Conservation (phyloP, 176 grass and related monocot genomes). For the Areca catechu region DNA sequence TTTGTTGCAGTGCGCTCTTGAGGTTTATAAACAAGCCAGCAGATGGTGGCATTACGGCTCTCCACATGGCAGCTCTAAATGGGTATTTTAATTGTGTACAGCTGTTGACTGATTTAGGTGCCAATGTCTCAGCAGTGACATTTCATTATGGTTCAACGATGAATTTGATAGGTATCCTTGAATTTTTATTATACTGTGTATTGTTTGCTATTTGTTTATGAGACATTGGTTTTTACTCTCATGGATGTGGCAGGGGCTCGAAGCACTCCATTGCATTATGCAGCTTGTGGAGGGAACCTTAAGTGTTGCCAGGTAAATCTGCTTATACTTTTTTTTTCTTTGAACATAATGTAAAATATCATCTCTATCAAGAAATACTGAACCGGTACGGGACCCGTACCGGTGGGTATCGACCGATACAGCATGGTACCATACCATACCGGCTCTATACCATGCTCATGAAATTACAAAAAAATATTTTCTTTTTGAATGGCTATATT, state of each 20-base stretch:
- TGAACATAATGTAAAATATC: too few relatives aligned
- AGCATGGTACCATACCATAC: too few relatives aligned
- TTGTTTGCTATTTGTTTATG: background rate
- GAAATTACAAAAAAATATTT: too few relatives aligned
- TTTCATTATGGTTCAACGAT: conserved; percentile 64
- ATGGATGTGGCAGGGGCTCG: conserved; percentile 57
- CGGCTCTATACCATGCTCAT: too few relatives aligned
- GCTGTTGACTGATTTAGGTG: conserved; percentile 85
- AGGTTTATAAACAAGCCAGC: conserved; percentile 83
- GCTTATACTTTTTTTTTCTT: background rate
- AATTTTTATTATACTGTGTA: conserved; percentile 7
- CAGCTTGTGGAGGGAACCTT: conserved; percentile 68
- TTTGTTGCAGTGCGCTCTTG: conserved; percentile 41
- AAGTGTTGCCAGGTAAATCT: conserved; percentile 80
- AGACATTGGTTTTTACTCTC: background rate
- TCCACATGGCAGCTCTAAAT: conserved; percentile 81
- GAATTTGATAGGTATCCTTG: conserved; percentile 60
- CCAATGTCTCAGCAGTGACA: conserved; percentile 59
- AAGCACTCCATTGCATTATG: conserved; percentile 91
- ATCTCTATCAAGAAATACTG: too few relatives aligned
- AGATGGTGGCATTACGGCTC: conserved; percentile 80
- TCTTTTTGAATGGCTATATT: too few relatives aligned
- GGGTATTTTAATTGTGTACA: conserved; percentile 82
- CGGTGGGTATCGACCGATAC: too few relatives aligned
- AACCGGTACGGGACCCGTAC: too few relatives aligned